These are phyloP conservation scores for Hypocrella siamensis DNA, from an alignment of 2,329 filamentous ascomycete genomes.

Conservation along the genomic window DNA sequence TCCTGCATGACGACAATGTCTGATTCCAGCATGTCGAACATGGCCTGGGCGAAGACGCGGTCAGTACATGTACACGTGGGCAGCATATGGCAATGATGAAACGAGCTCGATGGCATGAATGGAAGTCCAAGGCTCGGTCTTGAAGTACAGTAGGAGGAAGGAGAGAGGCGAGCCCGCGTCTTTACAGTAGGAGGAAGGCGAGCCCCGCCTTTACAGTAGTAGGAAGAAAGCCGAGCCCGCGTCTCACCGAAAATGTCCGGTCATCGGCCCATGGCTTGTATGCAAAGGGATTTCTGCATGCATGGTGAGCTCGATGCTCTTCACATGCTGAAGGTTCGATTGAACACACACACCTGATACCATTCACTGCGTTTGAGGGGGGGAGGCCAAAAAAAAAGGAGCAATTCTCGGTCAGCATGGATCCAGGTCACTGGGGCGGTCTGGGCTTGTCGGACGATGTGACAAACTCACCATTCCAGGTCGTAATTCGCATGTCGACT, in stretches of 20 bases:
- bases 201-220: no score
- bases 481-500: slow-evolving; percentile 47
- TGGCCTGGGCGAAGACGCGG: slow-evolving; percentile 36
- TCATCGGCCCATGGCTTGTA: slow-evolving; percentile 70
- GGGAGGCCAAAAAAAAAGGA: no score
- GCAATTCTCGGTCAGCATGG: slow-evolving; percentile 4
- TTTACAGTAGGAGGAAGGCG: no score
- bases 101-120: neutral
- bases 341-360: slow-evolving; percentile 40
- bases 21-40: slow-evolving; percentile 87
- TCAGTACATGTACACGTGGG: neutral
- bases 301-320: neutral
- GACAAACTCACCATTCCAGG: slow-evolving; percentile 57
- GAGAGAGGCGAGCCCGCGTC: no score
- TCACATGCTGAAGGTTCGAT: neutral
- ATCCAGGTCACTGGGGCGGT: neutral
- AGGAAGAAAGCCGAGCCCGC: no score
- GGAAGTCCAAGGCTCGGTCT: no score
- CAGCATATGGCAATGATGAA: no score
- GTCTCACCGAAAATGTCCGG: slow-evolving; percentile 51
- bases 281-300: slow-evolving; percentile 57
- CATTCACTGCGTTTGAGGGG: slow-evolving; percentile 69
- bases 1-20: slow-evolving; percentile 95
- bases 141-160: no score
- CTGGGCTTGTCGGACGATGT: neutral